Base-by-base conservation (phyloP, 1,139 yeast genomes). In the Magnusiomyces magnusii region DNA sequence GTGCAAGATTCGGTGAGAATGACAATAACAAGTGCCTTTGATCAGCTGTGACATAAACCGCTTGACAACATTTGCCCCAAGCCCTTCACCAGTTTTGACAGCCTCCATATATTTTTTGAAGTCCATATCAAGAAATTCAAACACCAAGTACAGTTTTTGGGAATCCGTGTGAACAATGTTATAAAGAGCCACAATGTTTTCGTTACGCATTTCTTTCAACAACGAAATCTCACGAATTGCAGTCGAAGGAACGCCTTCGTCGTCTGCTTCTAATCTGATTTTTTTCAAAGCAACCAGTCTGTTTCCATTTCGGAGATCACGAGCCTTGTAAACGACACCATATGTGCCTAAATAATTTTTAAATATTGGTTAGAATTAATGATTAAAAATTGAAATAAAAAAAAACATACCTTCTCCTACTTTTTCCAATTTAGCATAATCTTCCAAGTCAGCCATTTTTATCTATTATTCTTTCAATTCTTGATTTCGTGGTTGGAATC, bases 191-290 rank as follows among this genome's bases (percentile, higher is more conserved):
- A 93, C 97, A 64, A 93, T 92, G 73, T 92, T 91, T 67, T 88
- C 95, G 73, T 93, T 96, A 63, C 89, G 82, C 80, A 93, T 82
- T 73, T 95, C 99, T 73, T 93, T 93, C 67, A 93, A 78, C 55
- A 95, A 80, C 0, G 98, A 92, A 66, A 93, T 93, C 73, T 93
- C 99, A 66, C 99, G 81, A 63, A 93, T 93, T 1, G 99, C 98
- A 0, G 99, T 95, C 23, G 97, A 89, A 3, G 99, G 99, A 42
- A 93, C 98, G 51, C 99, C 99, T 74, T 93, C 99, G 73, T 92
- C 98, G 73, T 95, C 99, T 53, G 96, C 90, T 71, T 95, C 99
- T 59, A 95, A 78, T 61, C 99, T 82, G 73, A 93, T 93, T 75
- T 93, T 93, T 73, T 93, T 93, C 67, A 95, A 77, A 0, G 99